A percentile compares a stretch with the other conserved stretches of the same genome.
phyloP scores from a whole-genome alignment of 768 basidiomycete genomes.

The Tulasnella sp. region DNA sequence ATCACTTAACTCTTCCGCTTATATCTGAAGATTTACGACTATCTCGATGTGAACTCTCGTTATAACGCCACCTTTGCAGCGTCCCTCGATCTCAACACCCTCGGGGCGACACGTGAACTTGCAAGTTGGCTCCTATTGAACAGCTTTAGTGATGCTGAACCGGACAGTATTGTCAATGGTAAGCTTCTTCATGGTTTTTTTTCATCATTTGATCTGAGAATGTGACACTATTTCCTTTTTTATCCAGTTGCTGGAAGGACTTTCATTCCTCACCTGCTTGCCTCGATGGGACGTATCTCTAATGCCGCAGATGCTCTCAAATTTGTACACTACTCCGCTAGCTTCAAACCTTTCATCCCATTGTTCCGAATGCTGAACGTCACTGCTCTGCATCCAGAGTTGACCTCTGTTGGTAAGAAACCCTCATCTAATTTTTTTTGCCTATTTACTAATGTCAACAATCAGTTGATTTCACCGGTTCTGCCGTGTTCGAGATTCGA shows the following conservation, averaged over 20 bases:
- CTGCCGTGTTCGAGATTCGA: slow-evolving; percentile 47
- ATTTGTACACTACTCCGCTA: slow-evolving; percentile 62
- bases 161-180: slow-evolving; percentile 66
- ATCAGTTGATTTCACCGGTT: slow-evolving; percentile 53
- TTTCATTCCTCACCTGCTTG: slow-evolving; percentile 55
- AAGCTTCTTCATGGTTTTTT: slow-evolving; percentile 23
- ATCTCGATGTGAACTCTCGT: slow-evolving; percentile 54
- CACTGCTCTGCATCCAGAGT: slow-evolving; percentile 35
- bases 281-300: slow-evolving; percentile 60
- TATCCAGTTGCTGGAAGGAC: slow-evolving; percentile 67
- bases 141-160: slow-evolving; percentile 47
- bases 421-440: not conserved
- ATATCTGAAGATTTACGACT: slow-evolving; percentile 52
- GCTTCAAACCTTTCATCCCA: slow-evolving; percentile 85
- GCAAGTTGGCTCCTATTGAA: slow-evolving; percentile 72
- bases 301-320: slow-evolving; percentile 70
- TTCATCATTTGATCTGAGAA: not conserved
- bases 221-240: slow-evolving; percentile 1
- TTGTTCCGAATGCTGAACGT: slow-evolving; percentile 70
- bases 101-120: slow-evolving; percentile 59
- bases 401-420: slow-evolving; percentile 39
- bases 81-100: slow-evolving; percentile 63
- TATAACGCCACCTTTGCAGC: slow-evolving; percentile 76
- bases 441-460: slow-evolving; percentile 25
- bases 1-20: not conserved